Base-by-base conservation (phyloP, 805 yeast genomes). In the Saccharomycopsis capsularis region DNA sequence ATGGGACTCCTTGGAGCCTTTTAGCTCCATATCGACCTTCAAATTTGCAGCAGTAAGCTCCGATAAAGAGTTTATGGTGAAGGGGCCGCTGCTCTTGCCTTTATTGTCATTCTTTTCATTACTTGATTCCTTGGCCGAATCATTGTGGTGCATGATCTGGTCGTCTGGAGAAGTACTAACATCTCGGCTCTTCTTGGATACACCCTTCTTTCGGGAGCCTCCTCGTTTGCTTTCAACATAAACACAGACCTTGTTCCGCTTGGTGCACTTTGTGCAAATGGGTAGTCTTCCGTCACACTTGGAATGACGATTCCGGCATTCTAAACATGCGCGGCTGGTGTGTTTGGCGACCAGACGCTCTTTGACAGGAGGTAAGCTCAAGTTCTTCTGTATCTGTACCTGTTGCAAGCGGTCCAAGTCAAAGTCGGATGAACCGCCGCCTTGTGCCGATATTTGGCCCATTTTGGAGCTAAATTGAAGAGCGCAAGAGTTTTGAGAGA, bases 141-240 rank as follows among this genome's bases (percentile, higher is more conserved):
- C n/a, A n/a, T n/a, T n/a, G n/a, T n/a, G n/a, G n/a, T n/a, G n/a
- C n/a, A n/a, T n/a, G n/a, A n/a, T n/a, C n/a, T n/a, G n/a, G n/a
- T n/a, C n/a, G n/a, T n/a, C n/a, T n/a, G n/a, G n/a, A n/a, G n/a
- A n/a, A n/a, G n/a, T n/a, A n/a, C n/a, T n/a, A n/a, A n/a, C n/a
- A n/a, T n/a, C n/a, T n/a, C n/a, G n/a, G n/a, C n/a, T n/a, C 42
- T 42, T 57, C 64, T 52, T 63, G 68, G 21, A 70, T 69, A 15
- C 79, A n/a, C 44, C 79, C 55, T 70, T 75, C 54, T 65, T 72
- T 40, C 81, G 60, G 4, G 78, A 70, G 1, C 81, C 81, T 36
- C 81, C 81, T 52, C 81, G 60, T 38, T 74, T 69, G 51, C 78
- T 71, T 56, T 71, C 73, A 3, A 75, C 79, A 54, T 73, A 75